These are phyloP conservation scores for Anacardium occidentale DNA, from an alignment of 345 rosid genomes.

Conservation along the genomic window DNA sequence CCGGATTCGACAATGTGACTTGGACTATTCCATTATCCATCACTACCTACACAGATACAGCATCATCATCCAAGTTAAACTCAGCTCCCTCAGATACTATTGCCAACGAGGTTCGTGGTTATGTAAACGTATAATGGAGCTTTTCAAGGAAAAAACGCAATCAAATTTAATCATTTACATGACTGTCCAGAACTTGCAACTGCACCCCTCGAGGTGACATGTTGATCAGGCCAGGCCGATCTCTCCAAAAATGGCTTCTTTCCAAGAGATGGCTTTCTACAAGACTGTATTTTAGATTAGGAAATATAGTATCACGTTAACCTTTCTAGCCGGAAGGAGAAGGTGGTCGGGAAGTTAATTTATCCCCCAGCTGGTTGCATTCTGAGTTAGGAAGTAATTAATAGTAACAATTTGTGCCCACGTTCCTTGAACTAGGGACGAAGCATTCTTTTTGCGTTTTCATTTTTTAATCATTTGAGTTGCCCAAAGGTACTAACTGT, in stretches of 20 bases:
- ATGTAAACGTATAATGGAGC: neutral
- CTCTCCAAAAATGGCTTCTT: neutral
- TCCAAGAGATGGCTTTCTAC: neutral
- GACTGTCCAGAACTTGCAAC: conserved; percentile 31
- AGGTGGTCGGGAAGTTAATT: neutral
- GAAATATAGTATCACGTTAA: neutral
- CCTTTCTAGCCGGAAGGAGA: neutral
- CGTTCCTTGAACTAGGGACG: conserved; percentile 34
- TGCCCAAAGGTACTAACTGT: no score
- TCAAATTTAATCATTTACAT: conserved; percentile 20
- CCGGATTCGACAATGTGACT: conserved; percentile 74
- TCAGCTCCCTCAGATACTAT: conserved; percentile 13
- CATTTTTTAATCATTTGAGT: no score
- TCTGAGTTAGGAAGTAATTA: neutral
- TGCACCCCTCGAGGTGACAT: conserved; percentile 33
- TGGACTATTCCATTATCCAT: conserved; percentile 76
- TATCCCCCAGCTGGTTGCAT: neutral
- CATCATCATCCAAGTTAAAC: conserved; percentile 13
- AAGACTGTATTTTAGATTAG: neutral
- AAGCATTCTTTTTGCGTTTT: conserved; percentile 40
- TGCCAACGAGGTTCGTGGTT: neutral
- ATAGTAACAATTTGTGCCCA: neutral
- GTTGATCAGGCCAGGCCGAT: neutral
- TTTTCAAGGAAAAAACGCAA: neutral
- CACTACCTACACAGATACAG: conserved; percentile 51